Percentiles rank a stretch among this genome's conserved stretches.
Evolutionary conservation across 805 yeast genomes (phyloP).

Genomic region (Hanseniaspora clermontiae): DNA sequence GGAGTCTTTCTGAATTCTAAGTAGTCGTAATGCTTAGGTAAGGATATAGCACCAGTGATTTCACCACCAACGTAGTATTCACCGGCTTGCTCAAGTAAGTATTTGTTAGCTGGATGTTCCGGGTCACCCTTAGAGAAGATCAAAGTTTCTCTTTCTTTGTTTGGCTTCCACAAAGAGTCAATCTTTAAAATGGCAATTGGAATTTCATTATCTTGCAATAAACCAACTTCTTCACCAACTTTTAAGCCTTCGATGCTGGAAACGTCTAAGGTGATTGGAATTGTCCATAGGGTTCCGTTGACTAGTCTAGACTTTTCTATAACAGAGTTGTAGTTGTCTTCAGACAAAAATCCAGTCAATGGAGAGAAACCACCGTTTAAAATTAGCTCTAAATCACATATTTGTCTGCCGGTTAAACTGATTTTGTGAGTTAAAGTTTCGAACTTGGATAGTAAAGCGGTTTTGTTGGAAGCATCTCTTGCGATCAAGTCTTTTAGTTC

Average conservation of each 20-base stretch:
- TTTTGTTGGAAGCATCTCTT: constrained; percentile 58
- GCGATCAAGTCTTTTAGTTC: constrained; percentile 68
- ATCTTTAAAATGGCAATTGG: constrained; percentile 73
- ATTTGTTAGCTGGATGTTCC: constrained; percentile 85
- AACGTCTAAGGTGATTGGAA: constrained; percentile 84
- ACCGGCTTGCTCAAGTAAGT: constrained; percentile 60
- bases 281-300: constrained; percentile 69
- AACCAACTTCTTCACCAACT: constrained; percentile 51
- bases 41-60: constrained; percentile 58
- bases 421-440: constrained; percentile 30
- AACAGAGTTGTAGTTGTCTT: constrained; percentile 53
- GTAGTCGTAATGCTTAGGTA: constrained; percentile 84
- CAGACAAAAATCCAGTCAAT: constrained; percentile 48
- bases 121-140: constrained; percentile 92
- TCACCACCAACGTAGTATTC: constrained; percentile 82
- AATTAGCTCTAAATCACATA: constrained; percentile 86
- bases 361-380: constrained; percentile 92
- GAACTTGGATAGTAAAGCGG: constrained; percentile 47
- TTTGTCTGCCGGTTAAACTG: constrained; percentile 66
- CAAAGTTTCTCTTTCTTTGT: constrained; percentile 67
- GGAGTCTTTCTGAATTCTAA: constrained; percentile 81
- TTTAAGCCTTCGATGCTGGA: constrained; percentile 32
- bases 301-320: constrained; percentile 58
- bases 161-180: constrained; percentile 66
- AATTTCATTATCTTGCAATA: constrained; percentile 68